Conservation (phyloP, 2,329 filamentous ascomycete species). For the Diaporthe ampelina region DNA sequence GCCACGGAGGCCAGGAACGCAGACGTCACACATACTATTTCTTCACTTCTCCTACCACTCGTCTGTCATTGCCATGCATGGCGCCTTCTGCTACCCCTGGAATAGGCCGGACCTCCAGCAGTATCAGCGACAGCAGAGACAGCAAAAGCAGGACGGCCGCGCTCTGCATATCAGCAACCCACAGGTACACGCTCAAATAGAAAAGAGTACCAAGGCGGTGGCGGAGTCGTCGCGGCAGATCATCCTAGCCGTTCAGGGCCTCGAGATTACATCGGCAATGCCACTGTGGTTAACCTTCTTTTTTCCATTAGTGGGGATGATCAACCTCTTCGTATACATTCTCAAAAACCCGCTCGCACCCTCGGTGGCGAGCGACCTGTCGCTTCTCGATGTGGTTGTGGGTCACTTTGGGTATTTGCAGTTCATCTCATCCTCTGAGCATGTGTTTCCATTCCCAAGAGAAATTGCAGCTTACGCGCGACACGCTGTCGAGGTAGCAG, state of each 20-base stretch:
- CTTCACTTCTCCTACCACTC: constrained; percentile 10
- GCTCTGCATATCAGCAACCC: background rate
- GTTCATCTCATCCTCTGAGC: constrained; percentile 15
- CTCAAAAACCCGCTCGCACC: constrained; percentile 36
- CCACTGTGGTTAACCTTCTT: constrained; percentile 39
- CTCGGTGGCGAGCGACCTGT: constrained; percentile 34
- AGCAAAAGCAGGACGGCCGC: too few relatives aligned
- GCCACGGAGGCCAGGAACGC: background rate
- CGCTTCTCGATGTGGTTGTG: constrained; percentile 22
- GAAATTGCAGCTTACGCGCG: constrained; percentile 19
- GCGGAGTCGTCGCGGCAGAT: constrained; percentile 24
- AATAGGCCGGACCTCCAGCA: constrained; percentile 16
- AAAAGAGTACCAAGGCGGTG: constrained; percentile 19
- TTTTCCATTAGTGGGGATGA: constrained; percentile 40
- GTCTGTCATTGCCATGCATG: constrained; percentile 10
- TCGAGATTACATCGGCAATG: constrained; percentile 12
- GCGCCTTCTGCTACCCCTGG: constrained; percentile 23
- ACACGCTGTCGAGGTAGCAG: too few relatives aligned
- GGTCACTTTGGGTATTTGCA: constrained; percentile 30
- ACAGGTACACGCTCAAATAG: constrained; percentile 24
- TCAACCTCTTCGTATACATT: constrained; percentile 43
- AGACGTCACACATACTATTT: background rate
- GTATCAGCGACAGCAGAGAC: background rate
- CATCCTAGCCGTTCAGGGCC: background rate
- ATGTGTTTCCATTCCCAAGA: constrained; percentile 13